Evolutionary conservation across 2,329 filamentous ascomycete genomes (phyloP).

Genomic region (Lasiodiplodia theobromae): DNA sequence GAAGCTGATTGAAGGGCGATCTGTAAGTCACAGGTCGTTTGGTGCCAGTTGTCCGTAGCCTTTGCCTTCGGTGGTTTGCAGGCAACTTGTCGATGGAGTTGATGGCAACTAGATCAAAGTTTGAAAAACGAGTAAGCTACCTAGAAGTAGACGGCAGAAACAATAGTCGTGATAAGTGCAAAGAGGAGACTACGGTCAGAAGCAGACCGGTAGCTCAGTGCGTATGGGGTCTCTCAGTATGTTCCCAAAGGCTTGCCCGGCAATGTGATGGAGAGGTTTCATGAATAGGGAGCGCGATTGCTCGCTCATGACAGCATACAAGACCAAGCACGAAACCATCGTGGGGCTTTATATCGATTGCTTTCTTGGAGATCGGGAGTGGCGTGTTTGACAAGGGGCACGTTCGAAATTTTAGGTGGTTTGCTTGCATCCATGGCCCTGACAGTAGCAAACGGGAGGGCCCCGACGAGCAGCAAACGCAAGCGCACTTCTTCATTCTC

Average conservation of each 20-base stretch:
- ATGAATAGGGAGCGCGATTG: not conserved
- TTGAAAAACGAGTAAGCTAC: not conserved
- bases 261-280: too few relatives aligned
- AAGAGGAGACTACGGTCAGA: not conserved
- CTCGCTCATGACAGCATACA: not conserved
- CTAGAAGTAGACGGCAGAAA: not conserved
- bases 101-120: not conserved
- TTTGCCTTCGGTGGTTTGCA: not conserved
- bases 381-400: not conserved
- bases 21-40: not conserved
- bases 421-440: conserved; percentile 10
- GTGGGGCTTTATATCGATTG: conserved; percentile 9
- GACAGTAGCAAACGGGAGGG: conserved; percentile 16
- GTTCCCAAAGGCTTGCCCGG: not conserved
- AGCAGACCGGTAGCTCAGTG: not conserved
- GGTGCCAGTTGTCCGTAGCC: not conserved
- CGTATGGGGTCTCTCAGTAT: not conserved
- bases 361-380: not conserved
- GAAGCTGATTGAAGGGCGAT: not conserved
- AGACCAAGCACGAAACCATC: not conserved
- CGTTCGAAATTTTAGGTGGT: conserved; percentile 1
- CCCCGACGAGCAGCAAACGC: conserved; percentile 15
- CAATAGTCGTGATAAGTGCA: not conserved
- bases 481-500: conserved; percentile 17
- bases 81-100: not conserved